Evolutionary conservation across 208 protist species (phyloP).

Genomic region (Entamoeba nuttalli): DNA sequence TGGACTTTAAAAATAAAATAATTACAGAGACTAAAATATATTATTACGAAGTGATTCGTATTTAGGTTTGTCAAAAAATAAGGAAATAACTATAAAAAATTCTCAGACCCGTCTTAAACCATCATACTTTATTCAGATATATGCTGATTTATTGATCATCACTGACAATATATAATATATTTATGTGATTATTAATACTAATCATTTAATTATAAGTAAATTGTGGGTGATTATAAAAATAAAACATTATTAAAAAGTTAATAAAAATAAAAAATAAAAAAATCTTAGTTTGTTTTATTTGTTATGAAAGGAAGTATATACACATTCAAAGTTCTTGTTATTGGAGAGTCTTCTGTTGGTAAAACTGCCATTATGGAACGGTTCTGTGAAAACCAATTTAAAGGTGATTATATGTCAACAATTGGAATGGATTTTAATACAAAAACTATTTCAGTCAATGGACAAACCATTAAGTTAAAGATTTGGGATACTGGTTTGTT

Average conservation of each 20-base stretch:
- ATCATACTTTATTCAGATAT: neutral
- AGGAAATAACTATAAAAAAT: neutral
- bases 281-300: too few relatives aligned
- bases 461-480: neutral
- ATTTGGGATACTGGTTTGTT: constrained; percentile 11
- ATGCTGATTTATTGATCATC: neutral
- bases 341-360: neutral
- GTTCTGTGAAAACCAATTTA: neutral
- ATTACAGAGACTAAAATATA: too few relatives aligned
- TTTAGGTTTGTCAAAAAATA: too few relatives aligned
- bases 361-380: neutral
- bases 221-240: too few relatives aligned
- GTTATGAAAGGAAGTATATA: too few relatives aligned
- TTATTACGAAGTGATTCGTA: too few relatives aligned
- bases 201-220: too few relatives aligned
- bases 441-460: neutral
- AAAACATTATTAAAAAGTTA: too few relatives aligned
- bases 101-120: neutral
- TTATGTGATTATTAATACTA: too few relatives aligned
- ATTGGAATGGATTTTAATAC: neutral
- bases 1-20: too few relatives aligned
- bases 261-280: too few relatives aligned
- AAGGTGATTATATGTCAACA: neutral
- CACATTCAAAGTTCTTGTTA: neutral
- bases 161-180: neutral